Base-by-base conservation (phyloP, 306 rosid species). In the Cicer bijugum region DNA sequence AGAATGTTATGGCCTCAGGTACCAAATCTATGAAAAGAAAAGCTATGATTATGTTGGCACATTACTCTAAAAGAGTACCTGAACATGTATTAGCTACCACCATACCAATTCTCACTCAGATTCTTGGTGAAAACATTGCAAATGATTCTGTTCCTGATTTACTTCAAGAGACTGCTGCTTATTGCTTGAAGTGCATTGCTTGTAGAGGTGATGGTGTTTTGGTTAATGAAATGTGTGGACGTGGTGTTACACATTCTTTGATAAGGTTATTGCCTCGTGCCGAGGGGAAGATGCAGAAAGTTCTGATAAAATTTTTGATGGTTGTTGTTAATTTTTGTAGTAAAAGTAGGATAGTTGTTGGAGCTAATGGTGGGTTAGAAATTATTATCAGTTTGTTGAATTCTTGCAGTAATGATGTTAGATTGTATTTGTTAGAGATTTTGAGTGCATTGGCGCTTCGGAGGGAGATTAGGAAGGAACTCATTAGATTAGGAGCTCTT, bases 101-200 rank as follows among this genome's bases (percentile, higher is more conserved):
- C 62, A 76, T 86, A 44, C 85, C 88, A 8, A 17, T 71, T 64
- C 85, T 86, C 17, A 60, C 53, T 7, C 64, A 64, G 72, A 75
- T 82, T 82, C 88, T 84, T 20, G 75, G 46, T 43, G 38, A 39
- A 11, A 16, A 52, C 55, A 35, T n/a, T 68, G 71, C 74, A 63
- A 76, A 35, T 74, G 47, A 70, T 74, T 75, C 70, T 43, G 51
- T 8, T 39, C 52, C 64, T 68, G 4, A 6, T 59, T 64, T 59
- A n/a, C 73, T 86, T 66, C 86, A 84, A 53, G 75, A 69, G 74
- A 80, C 81, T 75, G 73, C 85, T 74, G 83, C 72, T 58, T 84
- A 82, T 67, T 84, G 90, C 81, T 73, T 86, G 71, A 79, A 80
- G 65, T 71, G 82, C n/a, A 82, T 86, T 72, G 79, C 83, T 76